Evolutionary conservation across 140 eudicot species (phyloP).

Genomic region (Artemisia princeps): DNA sequence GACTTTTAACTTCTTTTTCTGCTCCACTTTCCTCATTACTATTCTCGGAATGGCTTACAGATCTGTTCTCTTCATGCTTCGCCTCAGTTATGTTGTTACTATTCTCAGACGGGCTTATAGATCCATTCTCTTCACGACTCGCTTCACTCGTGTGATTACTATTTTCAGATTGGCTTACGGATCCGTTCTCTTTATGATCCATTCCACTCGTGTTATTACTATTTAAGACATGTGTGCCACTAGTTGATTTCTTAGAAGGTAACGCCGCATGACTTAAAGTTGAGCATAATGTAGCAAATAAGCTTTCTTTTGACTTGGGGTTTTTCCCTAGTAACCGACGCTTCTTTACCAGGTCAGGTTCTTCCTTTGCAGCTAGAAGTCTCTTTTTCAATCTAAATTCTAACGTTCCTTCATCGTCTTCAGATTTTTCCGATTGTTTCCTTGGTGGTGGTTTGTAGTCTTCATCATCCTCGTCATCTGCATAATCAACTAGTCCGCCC

Average conservation of each 20-base stretch:
- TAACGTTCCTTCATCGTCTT: constrained; percentile 50
- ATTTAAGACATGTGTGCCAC: constrained; percentile 7
- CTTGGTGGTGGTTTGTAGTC: constrained; percentile 40
- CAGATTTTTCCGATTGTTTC: constrained; percentile 37
- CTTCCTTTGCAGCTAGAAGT: constrained; percentile 50
- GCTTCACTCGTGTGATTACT: constrained; percentile 22
- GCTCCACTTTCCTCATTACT: constrained; percentile 20
- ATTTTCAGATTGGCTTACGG: constrained; percentile 24
- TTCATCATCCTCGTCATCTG: constrained; percentile 62
- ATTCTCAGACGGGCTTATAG: constrained; percentile 19
- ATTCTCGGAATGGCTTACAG: constrained; percentile 14
- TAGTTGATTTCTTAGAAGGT: constrained; percentile 47
- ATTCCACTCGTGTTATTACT: constrained; percentile 16
- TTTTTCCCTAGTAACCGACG: constrained; percentile 39
- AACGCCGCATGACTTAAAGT: constrained; percentile 53
- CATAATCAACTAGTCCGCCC: constrained; percentile 87
- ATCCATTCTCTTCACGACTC: constrained; percentile 21
- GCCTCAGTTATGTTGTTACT: constrained; percentile 13
- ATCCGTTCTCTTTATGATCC: constrained; percentile 25
- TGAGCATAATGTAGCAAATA: constrained; percentile 66
- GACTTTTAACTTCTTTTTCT: constrained; percentile 30
- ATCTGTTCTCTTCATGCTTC: constrained; percentile 25
- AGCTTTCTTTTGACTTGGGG: constrained; percentile 57
- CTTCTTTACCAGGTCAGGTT: constrained; percentile 45
- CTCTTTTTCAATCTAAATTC: constrained; percentile 62